Conservation (phyloP, 2,329 filamentous ascomycete species). For the Paecilomyces sp. region DNA sequence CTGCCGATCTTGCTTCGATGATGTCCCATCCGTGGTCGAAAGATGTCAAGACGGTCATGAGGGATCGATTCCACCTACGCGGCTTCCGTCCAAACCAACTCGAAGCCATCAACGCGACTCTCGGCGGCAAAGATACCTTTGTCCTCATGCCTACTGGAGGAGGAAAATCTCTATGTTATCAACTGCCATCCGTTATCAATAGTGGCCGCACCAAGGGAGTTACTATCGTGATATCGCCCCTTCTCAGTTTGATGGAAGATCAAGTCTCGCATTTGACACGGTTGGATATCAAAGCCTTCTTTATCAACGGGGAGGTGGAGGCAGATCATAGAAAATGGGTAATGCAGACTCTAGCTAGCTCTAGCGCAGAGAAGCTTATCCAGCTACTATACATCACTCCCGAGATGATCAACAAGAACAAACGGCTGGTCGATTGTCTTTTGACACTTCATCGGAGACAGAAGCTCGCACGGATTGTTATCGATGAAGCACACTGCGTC, state of each 20-base stretch:
- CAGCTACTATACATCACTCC: constrained; percentile 93
- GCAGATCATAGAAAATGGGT: constrained; percentile 58
- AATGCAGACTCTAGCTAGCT: constrained; percentile 55
- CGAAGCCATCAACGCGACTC: constrained; percentile 89
- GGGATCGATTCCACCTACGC: constrained; percentile 73
- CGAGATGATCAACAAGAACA: constrained; percentile 87
- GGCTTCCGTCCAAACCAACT: constrained; percentile 89
- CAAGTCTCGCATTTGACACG: constrained; percentile 77
- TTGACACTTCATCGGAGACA: constrained; percentile 59
- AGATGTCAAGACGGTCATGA: constrained; percentile 74
- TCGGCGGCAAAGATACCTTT: constrained; percentile 82
- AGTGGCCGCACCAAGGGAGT: constrained; percentile 75
- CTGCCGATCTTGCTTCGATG: constrained; percentile 22
- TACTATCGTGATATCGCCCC: constrained; percentile 88
- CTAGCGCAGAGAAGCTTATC: constrained; percentile 65
- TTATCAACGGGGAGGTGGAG: constrained; percentile 72
- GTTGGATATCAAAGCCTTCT: constrained; percentile 68
- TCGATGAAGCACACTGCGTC: constrained; percentile 98
- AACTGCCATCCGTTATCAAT: constrained; percentile 77
- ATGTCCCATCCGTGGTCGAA: constrained; percentile 74
- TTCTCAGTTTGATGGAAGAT: constrained; percentile 95
- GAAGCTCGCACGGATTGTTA: constrained; percentile 82
- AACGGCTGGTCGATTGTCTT: constrained; percentile 59
- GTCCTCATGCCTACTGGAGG: constrained; percentile 97
- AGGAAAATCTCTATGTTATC: constrained; percentile 94